Evolutionary conservation across 176 grass and related monocot species (phyloP), one percentile per base, ranked within the genome.

Genomic region (Carex pumila): DNA sequence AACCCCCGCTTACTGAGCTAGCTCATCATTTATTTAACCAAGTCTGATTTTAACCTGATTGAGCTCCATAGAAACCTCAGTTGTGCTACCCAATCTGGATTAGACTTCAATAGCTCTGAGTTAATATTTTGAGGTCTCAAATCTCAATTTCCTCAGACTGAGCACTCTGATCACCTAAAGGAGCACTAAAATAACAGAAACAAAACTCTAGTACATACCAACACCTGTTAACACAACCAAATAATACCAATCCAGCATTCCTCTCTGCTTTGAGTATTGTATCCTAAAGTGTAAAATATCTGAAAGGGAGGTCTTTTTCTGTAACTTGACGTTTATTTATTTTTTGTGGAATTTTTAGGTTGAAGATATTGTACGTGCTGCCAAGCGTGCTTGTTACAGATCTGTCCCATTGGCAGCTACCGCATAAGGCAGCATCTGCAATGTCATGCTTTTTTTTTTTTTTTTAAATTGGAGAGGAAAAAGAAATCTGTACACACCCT

Each of bases 351-450:
- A 77, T 14, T 77, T 30, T 45, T 77, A 99, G 96, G 88, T 99
- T 2, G 96, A 99, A 3, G 96, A 99, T 80, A 92, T 99, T 37
- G 93, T 95, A 57, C 92, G 96, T 61, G 93, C 96, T 43, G 93
- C 89, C 13, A 95, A 95, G 85, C 89, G 96, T 4, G 88, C 89
- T 10, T 99, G 93, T 84, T 99, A 93, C 77, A 90, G 96, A 75
- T 89, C 93, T 10, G 86, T 86, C 13, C 91, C 90, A 21, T 88
- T 99, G 85, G 87, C 96, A 49, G 96, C 93, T 43, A 81, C 93
- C 1, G 96, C 96, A 83, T 99, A 82, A 83, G 72, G 1, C 19
- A 21, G 15, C 50, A 65, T 84, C 65, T 43, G 36, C 0, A 17
- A 56, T 88, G 79, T 64, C 29, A 10, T 79, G 58, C 12, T 45